Percentiles rank a stretch among this genome's conserved stretches.
Conservation (phyloP, 768 basidiomycete genomes). For the Pholiota microspora region DNA sequence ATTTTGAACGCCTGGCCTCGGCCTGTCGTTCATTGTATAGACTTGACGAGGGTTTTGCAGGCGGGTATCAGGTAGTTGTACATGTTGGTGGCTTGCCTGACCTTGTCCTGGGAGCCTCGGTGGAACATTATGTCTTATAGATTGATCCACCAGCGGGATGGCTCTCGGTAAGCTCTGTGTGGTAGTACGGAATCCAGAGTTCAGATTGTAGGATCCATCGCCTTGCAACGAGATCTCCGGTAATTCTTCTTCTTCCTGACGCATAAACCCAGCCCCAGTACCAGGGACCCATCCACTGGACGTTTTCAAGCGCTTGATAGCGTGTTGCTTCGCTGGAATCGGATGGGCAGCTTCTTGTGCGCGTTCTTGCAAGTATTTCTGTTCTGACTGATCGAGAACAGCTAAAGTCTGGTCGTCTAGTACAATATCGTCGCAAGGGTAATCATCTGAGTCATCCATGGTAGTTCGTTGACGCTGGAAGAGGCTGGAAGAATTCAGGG, state of each 20-base stretch:
- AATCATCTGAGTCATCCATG: slow-evolving; percentile 68
- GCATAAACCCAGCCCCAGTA: slow-evolving; percentile 22
- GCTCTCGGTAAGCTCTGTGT: not conserved
- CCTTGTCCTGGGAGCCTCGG: not conserved
- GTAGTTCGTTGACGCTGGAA: not conserved
- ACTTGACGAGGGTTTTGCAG: not conserved
- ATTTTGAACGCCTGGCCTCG: slow-evolving; percentile 4
- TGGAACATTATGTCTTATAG: not conserved
- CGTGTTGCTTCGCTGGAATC: slow-evolving; percentile 31
- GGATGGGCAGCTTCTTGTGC: slow-evolving; percentile 14
- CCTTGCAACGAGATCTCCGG: slow-evolving; percentile 63
- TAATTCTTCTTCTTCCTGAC: slow-evolving; percentile 45
- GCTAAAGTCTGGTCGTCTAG: slow-evolving; percentile 64
- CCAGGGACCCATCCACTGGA: slow-evolving; percentile 40
- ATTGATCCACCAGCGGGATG: not conserved
- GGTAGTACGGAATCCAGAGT: not conserved
- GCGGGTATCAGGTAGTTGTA: slow-evolving; percentile 8
- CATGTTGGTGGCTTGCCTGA: not conserved
- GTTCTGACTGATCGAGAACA: slow-evolving; percentile 58
- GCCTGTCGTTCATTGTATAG: slow-evolving; percentile 4
- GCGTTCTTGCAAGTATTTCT: slow-evolving; percentile 32
- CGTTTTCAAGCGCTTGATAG: slow-evolving; percentile 56
- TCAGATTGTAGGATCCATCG: slow-evolving; percentile 56
- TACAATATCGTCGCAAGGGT: slow-evolving; percentile 60
- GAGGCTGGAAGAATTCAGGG: not conserved